Percentiles rank a stretch among this genome's conserved stretches.
phyloP scores from a whole-genome alignment of 1,284 basidiomycete species.

The Apiotrichum porosum region DNA sequence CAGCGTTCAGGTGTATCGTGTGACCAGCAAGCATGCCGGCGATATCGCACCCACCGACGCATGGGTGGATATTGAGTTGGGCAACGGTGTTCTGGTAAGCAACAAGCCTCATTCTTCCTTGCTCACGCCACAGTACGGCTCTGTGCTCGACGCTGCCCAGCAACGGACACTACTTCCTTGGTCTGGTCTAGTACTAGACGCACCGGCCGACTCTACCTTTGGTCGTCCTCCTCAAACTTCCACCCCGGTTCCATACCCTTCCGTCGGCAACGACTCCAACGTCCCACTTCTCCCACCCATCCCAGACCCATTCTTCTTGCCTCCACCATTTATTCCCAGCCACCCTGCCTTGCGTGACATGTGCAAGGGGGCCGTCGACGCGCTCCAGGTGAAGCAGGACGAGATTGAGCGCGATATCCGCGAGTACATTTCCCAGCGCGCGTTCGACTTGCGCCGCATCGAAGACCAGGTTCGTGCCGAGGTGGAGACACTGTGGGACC shows the following conservation, averaged over 20 bases:
- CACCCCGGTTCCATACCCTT: constrained; percentile 21
- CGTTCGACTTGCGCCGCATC: constrained; percentile 31
- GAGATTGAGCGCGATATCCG: constrained; percentile 38
- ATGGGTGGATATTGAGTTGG: constrained; percentile 30
- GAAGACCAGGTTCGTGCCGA: constrained; percentile 42
- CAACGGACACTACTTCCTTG: constrained; percentile 17
- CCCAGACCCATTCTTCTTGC: constrained; percentile 48
- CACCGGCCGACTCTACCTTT: constrained; percentile 14
- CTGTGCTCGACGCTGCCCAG: constrained; percentile 12
- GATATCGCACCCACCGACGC: constrained; percentile 21
- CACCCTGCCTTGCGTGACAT: constrained; percentile 43
- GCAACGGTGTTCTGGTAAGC: constrained; percentile 32
- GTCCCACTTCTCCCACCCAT: constrained; percentile 29
- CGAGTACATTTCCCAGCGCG: constrained; percentile 29
- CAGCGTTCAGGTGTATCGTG: constrained; percentile 23
- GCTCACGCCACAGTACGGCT: constrained; percentile 23
- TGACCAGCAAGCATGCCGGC: constrained; percentile 8
- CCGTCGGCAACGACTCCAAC: background rate
- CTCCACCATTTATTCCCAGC: constrained; percentile 50
- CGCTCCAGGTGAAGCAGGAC: constrained; percentile 27
- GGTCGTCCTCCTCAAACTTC: constrained; percentile 12
- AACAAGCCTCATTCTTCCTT: background rate
- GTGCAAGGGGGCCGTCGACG: constrained; percentile 32
- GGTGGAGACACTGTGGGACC: constrained; percentile 44
- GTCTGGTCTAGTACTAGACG: constrained; percentile 20